Evolutionary conservation across 1,284 basidiomycete genomes (phyloP), one percentile per base, ranked within the genome.

Genomic region (Rhodotorula sp.): DNA sequence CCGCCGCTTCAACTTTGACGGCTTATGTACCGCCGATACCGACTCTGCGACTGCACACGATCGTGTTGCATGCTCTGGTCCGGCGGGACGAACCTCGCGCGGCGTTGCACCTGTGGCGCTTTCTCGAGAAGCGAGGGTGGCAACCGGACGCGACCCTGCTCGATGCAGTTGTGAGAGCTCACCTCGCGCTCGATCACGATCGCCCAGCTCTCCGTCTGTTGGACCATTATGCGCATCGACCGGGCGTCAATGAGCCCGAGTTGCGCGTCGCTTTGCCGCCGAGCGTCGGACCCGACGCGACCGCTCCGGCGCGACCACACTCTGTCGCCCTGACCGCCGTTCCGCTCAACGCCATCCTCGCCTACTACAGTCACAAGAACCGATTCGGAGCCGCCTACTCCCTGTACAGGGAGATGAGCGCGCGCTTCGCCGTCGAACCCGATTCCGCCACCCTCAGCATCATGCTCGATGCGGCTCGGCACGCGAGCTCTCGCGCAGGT

Each of bases 351-450:
- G 79, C 82, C 26, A 84, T 88, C 75, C 83, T 91, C 81, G 79
- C 82, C 12, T 77, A 83, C 6, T 80, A 87, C n/a, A 82, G 82
- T 37, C 57, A 18, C n/a, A 26, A 26, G 26, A 62, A 55, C 53
- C 83, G 82, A 30, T 81, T 82, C 24, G 81, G 82, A 22, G 84
- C 87, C 6, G 83, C 87, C 3, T 88, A 88, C 77, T 81, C 81
- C 55, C 74, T 91, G 12, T 91, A 87, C 86, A 86, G 87, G 29
- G 77, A 84, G 24, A 84, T 89, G 80, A 80, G 81, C 2, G 68
- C 78, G 0, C 76, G 88, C 6, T 91, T 88, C 78, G 83, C 80
- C 14, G 81, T 87, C 1, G 75, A 80, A 2, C 88, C 87, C 0
- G 85, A 88, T 67, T 78, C 82, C 3, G 78, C 80, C 56, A 85